Base-by-base conservation (phyloP, 2,329 filamentous ascomycete species). In the Rasamsonia emersonii region DNA sequence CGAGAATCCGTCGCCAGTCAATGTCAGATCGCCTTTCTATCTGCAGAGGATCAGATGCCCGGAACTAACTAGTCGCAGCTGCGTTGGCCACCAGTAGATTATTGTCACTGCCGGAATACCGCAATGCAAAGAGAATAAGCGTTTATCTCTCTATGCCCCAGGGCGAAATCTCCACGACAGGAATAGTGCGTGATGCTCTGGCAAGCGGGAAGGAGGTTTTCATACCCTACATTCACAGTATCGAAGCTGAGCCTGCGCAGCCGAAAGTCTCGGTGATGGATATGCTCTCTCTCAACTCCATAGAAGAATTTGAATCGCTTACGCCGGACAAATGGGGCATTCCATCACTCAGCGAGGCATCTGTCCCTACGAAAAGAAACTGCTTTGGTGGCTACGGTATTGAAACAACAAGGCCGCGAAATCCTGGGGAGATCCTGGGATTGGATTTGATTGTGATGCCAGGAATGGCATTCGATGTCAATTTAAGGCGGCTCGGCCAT, bases 121-220 rank as follows among this genome's bases (percentile, higher is more conserved):
- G 75, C 41, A 68, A 79, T 33, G 88, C 91, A 24, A 71, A 68
- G 38, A 72, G 76, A 32, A 75, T 98, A 49, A 86, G 84, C 46
- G 71, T 98, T 35, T 98, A 93, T 55, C 69, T 98, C 10, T 91
- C 89, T 8, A 98, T 98, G 91, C 86, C 88, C 1, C 65, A 68
- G 7, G 82, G 79, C 15, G 91, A 98, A 62, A 73, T 94, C 16
- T 84, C 86, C 45, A 98, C 91, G 2, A 77, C 79, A 31, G 66
- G 70, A 29, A 85, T 96, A 33, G 85, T 96, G 6, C 74, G 75
- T 17, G 76, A 95, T 64, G 88, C 89, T 9, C 67, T 98, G 16
- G 61, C 64, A 5, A 59, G 68, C 3, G 85, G 83, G 23, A 98
- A 96, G 61, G 69, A 79, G 39, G 86, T 98, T 36, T 96, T 86